Evolutionary conservation across 345 rosid species (phyloP).

Genomic region (Eucalyptus cloeziana): DNA sequence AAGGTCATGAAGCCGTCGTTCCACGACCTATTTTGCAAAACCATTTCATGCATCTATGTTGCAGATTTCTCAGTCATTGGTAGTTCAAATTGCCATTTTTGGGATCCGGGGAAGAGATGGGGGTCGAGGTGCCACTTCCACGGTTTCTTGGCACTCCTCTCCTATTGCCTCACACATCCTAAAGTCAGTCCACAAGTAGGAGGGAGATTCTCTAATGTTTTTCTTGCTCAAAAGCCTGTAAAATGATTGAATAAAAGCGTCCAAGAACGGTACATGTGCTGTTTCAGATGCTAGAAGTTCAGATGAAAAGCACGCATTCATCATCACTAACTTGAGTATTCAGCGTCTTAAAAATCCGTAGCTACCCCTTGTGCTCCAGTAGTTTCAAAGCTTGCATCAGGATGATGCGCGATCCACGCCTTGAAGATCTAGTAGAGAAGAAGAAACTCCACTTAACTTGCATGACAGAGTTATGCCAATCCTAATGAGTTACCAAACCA

Average conservation of each 20-base stretch:
- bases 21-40: background rate
- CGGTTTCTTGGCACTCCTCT: background rate
- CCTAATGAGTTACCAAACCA: background rate
- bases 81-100: background rate
- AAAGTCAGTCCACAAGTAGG: background rate
- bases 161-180: background rate
- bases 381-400: constrained; percentile 62
- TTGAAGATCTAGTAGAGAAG: constrained; percentile 39
- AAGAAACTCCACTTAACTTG: background rate
- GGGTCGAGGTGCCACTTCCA: background rate
- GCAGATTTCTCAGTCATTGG: background rate
- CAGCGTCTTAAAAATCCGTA: constrained; percentile 19
- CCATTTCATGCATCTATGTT: background rate
- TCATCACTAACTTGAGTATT: constrained; percentile 38
- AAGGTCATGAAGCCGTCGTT: background rate
- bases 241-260: background rate
- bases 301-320: no score
- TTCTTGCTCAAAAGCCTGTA: background rate
- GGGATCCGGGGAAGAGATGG: background rate
- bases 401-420: constrained; percentile 53
- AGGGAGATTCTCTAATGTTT: background rate
- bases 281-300: background rate
- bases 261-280: background rate
- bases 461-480: background rate
- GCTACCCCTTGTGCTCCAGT: constrained; percentile 14